phyloP scores from a whole-genome alignment of 129 eudicot genomes.

The Apium graveolens region DNA sequence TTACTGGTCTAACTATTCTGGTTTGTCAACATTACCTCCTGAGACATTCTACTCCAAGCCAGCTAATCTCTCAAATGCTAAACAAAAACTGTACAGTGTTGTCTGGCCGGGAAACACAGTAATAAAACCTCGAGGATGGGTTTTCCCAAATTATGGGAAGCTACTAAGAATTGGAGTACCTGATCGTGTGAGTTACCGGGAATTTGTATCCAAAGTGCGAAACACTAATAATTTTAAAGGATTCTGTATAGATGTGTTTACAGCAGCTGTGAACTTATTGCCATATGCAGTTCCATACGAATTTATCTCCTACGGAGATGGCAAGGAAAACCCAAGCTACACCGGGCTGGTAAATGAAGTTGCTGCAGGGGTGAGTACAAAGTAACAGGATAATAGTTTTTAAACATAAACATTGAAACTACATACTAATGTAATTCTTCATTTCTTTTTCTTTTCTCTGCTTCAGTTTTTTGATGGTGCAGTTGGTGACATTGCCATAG shows the following conservation, averaged over 20 bases:
- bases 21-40: constrained; percentile 58
- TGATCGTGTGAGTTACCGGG: constrained; percentile 55
- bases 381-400: neutral
- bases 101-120: constrained; percentile 81
- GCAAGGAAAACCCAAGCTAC: constrained; percentile 60
- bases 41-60: constrained; percentile 48
- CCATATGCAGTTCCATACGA: constrained; percentile 86
- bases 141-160: constrained; percentile 79
- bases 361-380: constrained; percentile 62
- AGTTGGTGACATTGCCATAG: constrained; percentile 82
- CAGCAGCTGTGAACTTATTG: constrained; percentile 66
- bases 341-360: constrained; percentile 45
- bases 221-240: constrained; percentile 62
- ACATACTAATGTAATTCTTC: neutral
- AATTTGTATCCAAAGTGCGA: constrained; percentile 65
- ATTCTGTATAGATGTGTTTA: constrained; percentile 78
- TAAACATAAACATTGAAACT: neutral
- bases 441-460: neutral
- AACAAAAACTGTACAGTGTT: constrained; percentile 46
- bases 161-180: constrained; percentile 76
- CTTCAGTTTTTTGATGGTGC: constrained; percentile 70
- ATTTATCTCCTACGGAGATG: constrained; percentile 67
- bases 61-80: constrained; percentile 41
- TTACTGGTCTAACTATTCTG: constrained; percentile 76
- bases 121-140: constrained; percentile 82